A percentile compares a stretch with the other conserved stretches of the same genome.
These are phyloP conservation scores for Euphorbia pulcherrima DNA, from an alignment of 345 rosid genomes.

Conservation along the genomic window DNA sequence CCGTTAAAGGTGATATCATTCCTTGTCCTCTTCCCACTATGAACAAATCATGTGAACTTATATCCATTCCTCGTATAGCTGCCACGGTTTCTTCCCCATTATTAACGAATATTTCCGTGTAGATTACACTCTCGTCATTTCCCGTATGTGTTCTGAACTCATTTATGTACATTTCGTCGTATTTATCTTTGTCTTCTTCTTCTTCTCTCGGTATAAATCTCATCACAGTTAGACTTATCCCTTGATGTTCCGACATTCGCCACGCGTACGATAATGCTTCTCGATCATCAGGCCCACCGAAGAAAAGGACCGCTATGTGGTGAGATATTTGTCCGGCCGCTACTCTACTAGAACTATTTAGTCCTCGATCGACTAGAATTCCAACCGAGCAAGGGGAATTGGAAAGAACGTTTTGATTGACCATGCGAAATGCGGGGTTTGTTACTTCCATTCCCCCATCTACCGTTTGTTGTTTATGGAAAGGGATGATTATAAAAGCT, in stretches of 20 bases:
- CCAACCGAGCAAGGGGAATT: slow-evolving; percentile 88
- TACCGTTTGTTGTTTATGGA: slow-evolving; percentile 89
- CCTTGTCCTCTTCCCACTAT: slow-evolving; percentile 93
- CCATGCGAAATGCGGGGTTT: slow-evolving; percentile 69
- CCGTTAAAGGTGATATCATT: slow-evolving; percentile 59
- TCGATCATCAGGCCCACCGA: slow-evolving; percentile 85
- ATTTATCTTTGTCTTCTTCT: slow-evolving; percentile 34
- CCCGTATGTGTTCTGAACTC: slow-evolving; percentile 45
- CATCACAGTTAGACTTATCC: slow-evolving; percentile 52
- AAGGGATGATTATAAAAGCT: slow-evolving; percentile 70
- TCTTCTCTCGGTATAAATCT: slow-evolving; percentile 53
- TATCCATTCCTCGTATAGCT: slow-evolving; percentile 61
- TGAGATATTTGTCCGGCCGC: slow-evolving; percentile 53
- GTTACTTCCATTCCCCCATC: slow-evolving; percentile 97
- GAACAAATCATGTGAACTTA: slow-evolving; percentile 60
- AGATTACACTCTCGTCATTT: slow-evolving; percentile 42
- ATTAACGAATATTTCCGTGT: slow-evolving; percentile 49
- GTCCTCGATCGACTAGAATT: slow-evolving; percentile 82
- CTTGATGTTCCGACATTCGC: slow-evolving; percentile 79
- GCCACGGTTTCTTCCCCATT: slow-evolving; percentile 89
- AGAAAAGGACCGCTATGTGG: slow-evolving; percentile 67
- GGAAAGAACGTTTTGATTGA: slow-evolving; percentile 70
- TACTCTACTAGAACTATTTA: slow-evolving; percentile 50
- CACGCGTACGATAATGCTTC: slow-evolving; percentile 76
- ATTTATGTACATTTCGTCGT: slow-evolving; percentile 55